phyloP scores from a whole-genome alignment of 345 rosid species.

The Eucalyptus cloeziana region DNA sequence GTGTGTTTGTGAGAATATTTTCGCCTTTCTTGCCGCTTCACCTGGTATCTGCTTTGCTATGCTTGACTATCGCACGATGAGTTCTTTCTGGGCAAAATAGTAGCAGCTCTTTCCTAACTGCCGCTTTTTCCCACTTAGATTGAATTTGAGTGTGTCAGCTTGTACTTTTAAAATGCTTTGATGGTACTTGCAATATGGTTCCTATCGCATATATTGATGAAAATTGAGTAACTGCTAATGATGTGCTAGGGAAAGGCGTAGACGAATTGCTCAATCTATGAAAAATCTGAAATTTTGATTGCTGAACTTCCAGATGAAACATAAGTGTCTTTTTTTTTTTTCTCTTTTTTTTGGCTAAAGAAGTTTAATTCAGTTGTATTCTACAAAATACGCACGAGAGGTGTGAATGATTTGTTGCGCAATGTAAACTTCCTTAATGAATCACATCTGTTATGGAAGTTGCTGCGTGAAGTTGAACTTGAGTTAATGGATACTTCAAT shows the following conservation, averaged over 20 bases:
- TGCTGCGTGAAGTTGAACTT: too few species aligned
- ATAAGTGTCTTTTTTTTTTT: rapidly evolving
- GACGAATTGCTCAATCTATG: too few species aligned
- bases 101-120: too few species aligned
- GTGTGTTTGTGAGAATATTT: neutral
- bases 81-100: neutral
- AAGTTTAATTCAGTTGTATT: neutral
- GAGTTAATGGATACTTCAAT: too few species aligned
- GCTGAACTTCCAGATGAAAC: too few species aligned
- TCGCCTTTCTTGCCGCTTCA: neutral
- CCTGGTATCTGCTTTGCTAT: neutral
- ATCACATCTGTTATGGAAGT: too few species aligned
- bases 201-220: neutral
- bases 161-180: neutral
- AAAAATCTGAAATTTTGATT: too few species aligned
- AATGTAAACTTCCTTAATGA: too few species aligned
- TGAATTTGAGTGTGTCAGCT: neutral
- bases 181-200: neutral
- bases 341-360: too few species aligned
- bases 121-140: neutral
- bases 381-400: neutral
- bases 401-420: neutral
- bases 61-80: neutral
- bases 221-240: too few species aligned
- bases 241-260: rapidly evolving